These are phyloP conservation scores for Volvox africanus DNA, from an alignment of 139 green algal species.

Conservation along the genomic window DNA sequence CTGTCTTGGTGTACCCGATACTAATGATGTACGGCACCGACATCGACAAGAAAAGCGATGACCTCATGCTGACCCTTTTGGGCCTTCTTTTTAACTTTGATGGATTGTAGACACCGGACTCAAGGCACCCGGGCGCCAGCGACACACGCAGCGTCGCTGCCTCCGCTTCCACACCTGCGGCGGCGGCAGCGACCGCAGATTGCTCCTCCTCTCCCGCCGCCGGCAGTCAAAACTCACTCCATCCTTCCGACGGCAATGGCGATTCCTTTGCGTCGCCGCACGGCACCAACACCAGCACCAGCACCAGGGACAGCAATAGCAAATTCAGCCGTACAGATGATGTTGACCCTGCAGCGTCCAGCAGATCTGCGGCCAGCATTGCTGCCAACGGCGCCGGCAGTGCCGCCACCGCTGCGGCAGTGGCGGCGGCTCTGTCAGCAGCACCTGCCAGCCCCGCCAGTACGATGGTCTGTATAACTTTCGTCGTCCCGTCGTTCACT, in stretches of 20 bases:
- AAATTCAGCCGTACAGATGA: too few species aligned
- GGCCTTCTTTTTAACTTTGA: not conserved
- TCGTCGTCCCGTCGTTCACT: constrained; percentile 35
- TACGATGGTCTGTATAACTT: not conserved
- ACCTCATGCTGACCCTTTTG: not conserved
- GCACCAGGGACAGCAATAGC: not conserved
- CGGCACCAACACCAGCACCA: not conserved
- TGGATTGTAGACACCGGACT: not conserved
- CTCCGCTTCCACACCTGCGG: not conserved
- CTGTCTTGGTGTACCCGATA: too few species aligned
- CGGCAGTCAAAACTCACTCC: not conserved
- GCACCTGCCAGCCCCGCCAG: not conserved
- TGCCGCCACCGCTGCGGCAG: not conserved
- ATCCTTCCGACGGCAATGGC: not conserved
- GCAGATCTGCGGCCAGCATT: not conserved
- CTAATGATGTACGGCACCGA: too few species aligned
- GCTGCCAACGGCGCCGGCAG: not conserved
- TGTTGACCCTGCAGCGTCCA: not conserved
- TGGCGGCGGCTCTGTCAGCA: not conserved
- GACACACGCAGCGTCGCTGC: not conserved
- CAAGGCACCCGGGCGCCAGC: not conserved
- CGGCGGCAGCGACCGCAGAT: not conserved
- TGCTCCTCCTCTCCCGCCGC: not conserved
- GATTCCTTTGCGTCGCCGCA: not conserved
- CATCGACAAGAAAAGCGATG: not conserved